Percentiles rank a stretch among this genome's conserved stretches.
phyloP scores from a whole-genome alignment of 257 asterid species.

The Echites panduratus region DNA sequence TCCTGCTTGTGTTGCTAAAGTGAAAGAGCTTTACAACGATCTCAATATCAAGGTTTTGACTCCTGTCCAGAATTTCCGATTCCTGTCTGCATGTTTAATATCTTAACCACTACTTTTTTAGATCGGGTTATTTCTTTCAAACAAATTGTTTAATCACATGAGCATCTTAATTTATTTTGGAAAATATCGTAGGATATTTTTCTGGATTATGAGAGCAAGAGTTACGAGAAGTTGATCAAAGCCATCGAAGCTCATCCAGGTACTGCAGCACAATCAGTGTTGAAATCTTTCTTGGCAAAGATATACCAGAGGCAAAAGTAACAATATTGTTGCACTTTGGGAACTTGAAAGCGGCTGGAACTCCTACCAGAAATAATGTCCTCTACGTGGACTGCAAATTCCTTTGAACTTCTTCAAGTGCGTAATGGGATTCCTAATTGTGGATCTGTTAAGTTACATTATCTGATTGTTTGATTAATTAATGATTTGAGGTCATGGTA shows the following conservation, averaged over 20 bases:
- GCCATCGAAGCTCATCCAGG: slow-evolving; percentile 32
- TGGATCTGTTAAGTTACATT: background rate
- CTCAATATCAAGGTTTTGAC: slow-evolving; percentile 33
- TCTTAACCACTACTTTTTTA: background rate
- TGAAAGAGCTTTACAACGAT: slow-evolving; percentile 30
- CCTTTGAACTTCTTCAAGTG: background rate
- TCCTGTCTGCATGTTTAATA: background rate
- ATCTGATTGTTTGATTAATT: background rate
- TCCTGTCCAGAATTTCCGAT: background rate
- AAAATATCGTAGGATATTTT: slow-evolving; percentile 21
- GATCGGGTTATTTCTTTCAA: background rate
- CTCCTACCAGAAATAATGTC: background rate
- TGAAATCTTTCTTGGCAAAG: slow-evolving; percentile 32
- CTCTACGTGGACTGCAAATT: background rate
- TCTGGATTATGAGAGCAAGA: slow-evolving; percentile 30
- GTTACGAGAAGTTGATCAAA: slow-evolving; percentile 24
- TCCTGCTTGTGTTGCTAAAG: slow-evolving; percentile 29
- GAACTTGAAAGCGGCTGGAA: background rate
- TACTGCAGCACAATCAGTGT: slow-evolving; percentile 32
- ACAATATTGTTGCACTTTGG: background rate
- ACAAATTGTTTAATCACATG: no score
- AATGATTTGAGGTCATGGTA: no score
- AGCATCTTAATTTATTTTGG: no score
- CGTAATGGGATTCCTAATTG: background rate
- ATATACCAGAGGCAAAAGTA: slow-evolving; percentile 40